These are phyloP conservation scores for Eremothecium cymbalariae DNA, from an alignment of 1,139 yeast genomes.

Conservation along the genomic window DNA sequence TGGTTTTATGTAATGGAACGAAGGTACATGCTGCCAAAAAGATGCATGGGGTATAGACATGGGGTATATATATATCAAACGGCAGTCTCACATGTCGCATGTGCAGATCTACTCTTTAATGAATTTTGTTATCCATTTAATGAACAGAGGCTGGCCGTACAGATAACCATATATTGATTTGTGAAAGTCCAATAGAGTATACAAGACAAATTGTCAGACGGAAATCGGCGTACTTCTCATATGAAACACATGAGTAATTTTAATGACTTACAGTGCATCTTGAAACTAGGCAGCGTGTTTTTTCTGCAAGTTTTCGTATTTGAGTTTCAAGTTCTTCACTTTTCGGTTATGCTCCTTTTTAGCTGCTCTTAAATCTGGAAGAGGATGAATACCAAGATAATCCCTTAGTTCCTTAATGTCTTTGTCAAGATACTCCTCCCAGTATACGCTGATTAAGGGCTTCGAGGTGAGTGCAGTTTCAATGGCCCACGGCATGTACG, in stretches of 20 bases:
- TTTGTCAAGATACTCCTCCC: constrained; percentile 77
- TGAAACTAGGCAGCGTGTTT: not conserved
- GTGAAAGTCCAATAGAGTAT: too few relatives aligned
- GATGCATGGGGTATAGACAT: too few relatives aligned
- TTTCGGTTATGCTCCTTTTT: constrained; percentile 36
- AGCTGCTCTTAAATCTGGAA: constrained; percentile 68
- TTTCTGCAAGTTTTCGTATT: constrained; percentile 20
- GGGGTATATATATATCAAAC: too few relatives aligned
- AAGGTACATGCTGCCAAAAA: too few relatives aligned
- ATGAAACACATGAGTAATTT: not conserved
- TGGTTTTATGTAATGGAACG: too few relatives aligned
- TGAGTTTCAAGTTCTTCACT: constrained; percentile 22
- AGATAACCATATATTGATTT: too few relatives aligned
- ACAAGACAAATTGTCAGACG: too few relatives aligned
- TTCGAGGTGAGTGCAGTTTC: constrained; percentile 64
- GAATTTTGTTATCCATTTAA: too few relatives aligned
- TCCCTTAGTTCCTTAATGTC: constrained; percentile 65
- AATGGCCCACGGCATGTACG: constrained; percentile 88
- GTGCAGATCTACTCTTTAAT: too few relatives aligned
- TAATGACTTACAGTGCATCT: not conserved
- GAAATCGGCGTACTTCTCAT: not conserved
- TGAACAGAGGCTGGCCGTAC: too few relatives aligned
- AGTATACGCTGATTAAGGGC: constrained; percentile 78
- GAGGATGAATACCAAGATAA: constrained; percentile 54
- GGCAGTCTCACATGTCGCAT: too few relatives aligned